A percentile compares a stretch with the other conserved stretches of the same genome.
Evolutionary conservation across 2,329 filamentous ascomycete genomes (phyloP).

Genomic region (Scedosporium boydii): DNA sequence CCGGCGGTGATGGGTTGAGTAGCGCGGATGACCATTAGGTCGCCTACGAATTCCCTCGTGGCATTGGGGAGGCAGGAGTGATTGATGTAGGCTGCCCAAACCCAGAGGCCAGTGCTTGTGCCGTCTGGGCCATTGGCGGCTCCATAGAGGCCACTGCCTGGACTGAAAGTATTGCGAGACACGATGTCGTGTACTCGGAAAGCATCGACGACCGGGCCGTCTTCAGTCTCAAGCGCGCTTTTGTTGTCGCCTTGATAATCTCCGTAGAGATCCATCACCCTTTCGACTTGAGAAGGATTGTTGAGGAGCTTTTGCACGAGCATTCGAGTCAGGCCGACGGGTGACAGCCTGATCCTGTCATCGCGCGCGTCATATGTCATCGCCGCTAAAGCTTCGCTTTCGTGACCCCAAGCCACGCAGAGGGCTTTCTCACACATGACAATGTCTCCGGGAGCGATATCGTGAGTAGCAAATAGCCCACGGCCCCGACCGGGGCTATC

Average conservation of each 20-base stretch:
- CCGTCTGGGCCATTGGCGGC: constrained; percentile 17
- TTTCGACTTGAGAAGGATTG: constrained; percentile 24
- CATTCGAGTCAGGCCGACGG: constrained; percentile 20
- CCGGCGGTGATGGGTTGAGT: constrained; percentile 22
- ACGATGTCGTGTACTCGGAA: constrained; percentile 29
- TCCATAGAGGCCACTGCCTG: constrained; percentile 7
- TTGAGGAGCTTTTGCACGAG: constrained; percentile 27
- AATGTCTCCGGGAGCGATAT: constrained; percentile 27
- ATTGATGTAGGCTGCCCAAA: constrained; percentile 28
- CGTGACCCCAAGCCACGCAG: constrained; percentile 23
- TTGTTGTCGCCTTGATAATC: constrained; percentile 18
- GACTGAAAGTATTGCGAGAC: constrained; percentile 27
- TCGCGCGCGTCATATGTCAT: constrained; percentile 22
- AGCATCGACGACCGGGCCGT: constrained; percentile 24
- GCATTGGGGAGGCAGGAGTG: constrained; percentile 31
- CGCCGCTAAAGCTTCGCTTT: constrained; percentile 32
- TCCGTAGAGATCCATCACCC: constrained; percentile 24
- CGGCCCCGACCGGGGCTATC: constrained; percentile 23
- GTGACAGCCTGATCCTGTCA: constrained; percentile 19
- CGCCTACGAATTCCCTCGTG: constrained; percentile 28
- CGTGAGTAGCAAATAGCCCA: constrained; percentile 30
- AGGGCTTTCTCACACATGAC: constrained; percentile 32
- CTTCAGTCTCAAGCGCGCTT: constrained; percentile 16
- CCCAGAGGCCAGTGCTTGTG: constrained; percentile 24
- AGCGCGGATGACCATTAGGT: constrained; percentile 30